phyloP scores from a whole-genome alignment of 2,329 filamentous ascomycete genomes.

The Gyromitra esculenta region DNA sequence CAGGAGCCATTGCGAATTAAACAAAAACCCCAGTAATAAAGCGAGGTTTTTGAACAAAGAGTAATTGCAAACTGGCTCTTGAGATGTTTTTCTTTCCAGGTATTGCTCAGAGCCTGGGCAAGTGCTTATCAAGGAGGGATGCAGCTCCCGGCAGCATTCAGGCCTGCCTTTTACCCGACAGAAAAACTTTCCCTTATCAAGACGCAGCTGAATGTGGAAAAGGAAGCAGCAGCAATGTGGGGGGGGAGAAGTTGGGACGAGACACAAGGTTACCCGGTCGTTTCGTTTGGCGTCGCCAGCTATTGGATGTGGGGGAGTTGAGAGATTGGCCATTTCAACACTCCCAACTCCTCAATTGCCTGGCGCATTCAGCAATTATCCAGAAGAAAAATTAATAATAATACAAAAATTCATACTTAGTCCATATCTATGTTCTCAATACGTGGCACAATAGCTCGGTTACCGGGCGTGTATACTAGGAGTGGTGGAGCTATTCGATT shows the following conservation, averaged over 20 bases:
- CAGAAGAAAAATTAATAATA: background rate
- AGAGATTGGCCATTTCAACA: background rate
- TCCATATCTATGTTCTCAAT: slow-evolving; percentile 15
- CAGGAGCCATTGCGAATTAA: slow-evolving; percentile 58
- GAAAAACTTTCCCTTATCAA: slow-evolving; percentile 3
- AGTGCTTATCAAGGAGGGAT: background rate
- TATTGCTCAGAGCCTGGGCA: background rate
- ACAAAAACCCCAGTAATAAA: background rate
- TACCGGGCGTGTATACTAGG: background rate
- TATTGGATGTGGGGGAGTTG: background rate
- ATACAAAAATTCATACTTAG: background rate
- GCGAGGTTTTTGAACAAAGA: no score
- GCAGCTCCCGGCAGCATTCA: background rate
- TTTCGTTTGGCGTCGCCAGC: slow-evolving; percentile 1
- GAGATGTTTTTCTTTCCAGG: background rate
- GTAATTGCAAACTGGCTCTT: background rate
- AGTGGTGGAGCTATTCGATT: slow-evolving; percentile 20
- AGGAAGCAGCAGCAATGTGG: no score
- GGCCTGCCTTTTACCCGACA: slow-evolving; percentile 16
- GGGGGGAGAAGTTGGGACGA: background rate
- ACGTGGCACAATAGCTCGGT: background rate
- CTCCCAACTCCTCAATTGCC: background rate
- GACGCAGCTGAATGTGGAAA: background rate
- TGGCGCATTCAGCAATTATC: background rate
- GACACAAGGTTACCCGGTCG: slow-evolving; percentile 21